phyloP scores from a whole-genome alignment of 1,139 yeast genomes.

The Kurtzmaniella quercitrusa region DNA sequence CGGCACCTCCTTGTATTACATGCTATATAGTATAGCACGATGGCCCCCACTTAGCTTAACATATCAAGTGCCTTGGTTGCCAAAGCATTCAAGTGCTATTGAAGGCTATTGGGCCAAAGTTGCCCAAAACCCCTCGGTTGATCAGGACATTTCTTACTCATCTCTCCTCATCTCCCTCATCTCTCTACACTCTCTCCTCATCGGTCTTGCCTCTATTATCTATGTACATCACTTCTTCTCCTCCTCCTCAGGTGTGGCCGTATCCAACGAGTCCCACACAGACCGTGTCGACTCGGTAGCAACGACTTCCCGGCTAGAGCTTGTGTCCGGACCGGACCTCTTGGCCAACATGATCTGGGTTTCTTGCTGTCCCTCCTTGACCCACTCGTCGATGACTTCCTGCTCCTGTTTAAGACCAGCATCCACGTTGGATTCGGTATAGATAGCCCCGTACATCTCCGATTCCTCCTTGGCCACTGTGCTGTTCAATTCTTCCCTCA shows the following conservation, averaged over 20 bases:
- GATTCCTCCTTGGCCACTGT: conserved; percentile 82
- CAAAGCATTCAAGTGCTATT: too few species aligned
- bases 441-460: conserved; percentile 78
- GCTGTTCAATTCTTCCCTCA: conserved; percentile 74
- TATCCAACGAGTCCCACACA: conserved; percentile 1
- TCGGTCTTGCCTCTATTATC: conserved; percentile 1
- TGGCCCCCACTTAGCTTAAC: too few species aligned
- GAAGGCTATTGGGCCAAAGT: too few species aligned
- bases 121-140: too few species aligned
- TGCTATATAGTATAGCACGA: too few species aligned
- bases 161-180: too few species aligned
- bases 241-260: conserved; percentile 27
- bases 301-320: conserved; percentile 18
- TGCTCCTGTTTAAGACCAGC: conserved; percentile 73
- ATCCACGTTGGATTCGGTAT: conserved; percentile 56
- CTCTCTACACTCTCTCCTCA: not conserved
- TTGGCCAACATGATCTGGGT: conserved; percentile 48
- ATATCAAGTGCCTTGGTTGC: too few species aligned
- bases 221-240: conserved; percentile 5
- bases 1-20: too few species aligned
- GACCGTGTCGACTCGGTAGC: conserved; percentile 10
- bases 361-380: conserved; percentile 57
- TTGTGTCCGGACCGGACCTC: conserved; percentile 21
- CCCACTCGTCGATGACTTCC: conserved; percentile 68
- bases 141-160: too few species aligned